Evolutionary conservation across 129 eudicot species (phyloP).

Genomic region (Sambucus nigra): DNA sequence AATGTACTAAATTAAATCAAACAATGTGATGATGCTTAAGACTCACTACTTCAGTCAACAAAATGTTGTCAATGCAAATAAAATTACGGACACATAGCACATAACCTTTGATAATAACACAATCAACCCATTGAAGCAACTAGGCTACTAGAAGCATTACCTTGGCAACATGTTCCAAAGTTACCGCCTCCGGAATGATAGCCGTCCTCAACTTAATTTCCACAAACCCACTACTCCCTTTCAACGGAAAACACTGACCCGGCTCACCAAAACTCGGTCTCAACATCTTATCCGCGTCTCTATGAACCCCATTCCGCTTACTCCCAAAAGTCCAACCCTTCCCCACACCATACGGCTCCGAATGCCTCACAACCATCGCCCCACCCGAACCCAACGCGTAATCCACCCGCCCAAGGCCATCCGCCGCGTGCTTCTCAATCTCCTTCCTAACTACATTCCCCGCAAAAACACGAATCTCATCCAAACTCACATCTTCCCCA

Average conservation of each 20-base stretch:
- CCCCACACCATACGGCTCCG: constrained; percentile 35
- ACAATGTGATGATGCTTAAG: no score
- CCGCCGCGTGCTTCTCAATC: constrained; percentile 85
- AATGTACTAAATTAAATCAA: no score
- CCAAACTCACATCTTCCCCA: constrained; percentile 33
- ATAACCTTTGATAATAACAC: no score
- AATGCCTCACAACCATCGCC: constrained; percentile 56
- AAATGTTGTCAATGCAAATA: no score
- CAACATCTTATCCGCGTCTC: constrained; percentile 61
- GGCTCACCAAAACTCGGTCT: constrained; percentile 96
- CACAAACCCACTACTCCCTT: constrained; percentile 73
- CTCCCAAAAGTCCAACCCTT: constrained; percentile 18
- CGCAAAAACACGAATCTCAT: constrained; percentile 65
- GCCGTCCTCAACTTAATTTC: constrained; percentile 57
- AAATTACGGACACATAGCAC: no score
- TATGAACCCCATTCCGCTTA: constrained; percentile 21
- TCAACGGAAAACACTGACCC: constrained; percentile 81
- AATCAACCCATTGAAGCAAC: no score
- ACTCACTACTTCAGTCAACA: no score
- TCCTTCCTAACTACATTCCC: constrained; percentile 63
- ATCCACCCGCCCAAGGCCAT: constrained; percentile 90
- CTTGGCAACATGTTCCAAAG: constrained; percentile 91
- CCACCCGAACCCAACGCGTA: constrained; percentile 80
- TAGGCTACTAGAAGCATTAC: constrained; percentile 24
- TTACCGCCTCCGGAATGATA: constrained; percentile 80